Conservation (phyloP, 2,329 filamentous ascomycete genomes). For the Shiraia bambusicola region DNA sequence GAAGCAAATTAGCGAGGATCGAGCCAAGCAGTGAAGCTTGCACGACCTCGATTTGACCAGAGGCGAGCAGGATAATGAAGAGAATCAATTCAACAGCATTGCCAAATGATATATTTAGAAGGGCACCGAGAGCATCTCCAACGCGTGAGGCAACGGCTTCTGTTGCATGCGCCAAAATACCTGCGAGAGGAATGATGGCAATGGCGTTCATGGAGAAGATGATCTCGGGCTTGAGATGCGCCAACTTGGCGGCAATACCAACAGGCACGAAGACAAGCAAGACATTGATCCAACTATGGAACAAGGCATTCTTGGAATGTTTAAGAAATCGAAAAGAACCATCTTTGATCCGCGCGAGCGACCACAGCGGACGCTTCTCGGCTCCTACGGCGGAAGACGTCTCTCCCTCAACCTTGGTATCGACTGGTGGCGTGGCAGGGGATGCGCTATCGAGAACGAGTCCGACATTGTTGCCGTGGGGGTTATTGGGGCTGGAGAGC, state of each 20-base stretch:
- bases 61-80: constrained; percentile 47
- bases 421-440: constrained; percentile 43
- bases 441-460: constrained; percentile 29
- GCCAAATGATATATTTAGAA: constrained; percentile 56
- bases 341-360: constrained; percentile 51
- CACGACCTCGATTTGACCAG: constrained; percentile 84
- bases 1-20: constrained; percentile 81
- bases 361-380: constrained; percentile 47
- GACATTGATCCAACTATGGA: constrained; percentile 76
- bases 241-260: constrained; percentile 65
- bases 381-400: constrained; percentile 55
- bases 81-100: constrained; percentile 57
- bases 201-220: constrained; percentile 56
- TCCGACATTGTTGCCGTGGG: constrained; percentile 26
- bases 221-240: constrained; percentile 44
- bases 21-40: constrained; percentile 88
- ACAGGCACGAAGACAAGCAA: constrained; percentile 76
- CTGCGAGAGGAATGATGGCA: constrained; percentile 54
- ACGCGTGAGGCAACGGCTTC: constrained; percentile 52
- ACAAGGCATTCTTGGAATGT: constrained; percentile 60
- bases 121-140: constrained; percentile 52
- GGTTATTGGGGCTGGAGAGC: constrained; percentile 8
- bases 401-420: constrained; percentile 54
- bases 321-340: constrained; percentile 56
- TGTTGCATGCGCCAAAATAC: constrained; percentile 52